These are phyloP conservation scores for Metschnikowia colocasiae DNA, from an alignment of 805 yeast species.

Conservation along the genomic window DNA sequence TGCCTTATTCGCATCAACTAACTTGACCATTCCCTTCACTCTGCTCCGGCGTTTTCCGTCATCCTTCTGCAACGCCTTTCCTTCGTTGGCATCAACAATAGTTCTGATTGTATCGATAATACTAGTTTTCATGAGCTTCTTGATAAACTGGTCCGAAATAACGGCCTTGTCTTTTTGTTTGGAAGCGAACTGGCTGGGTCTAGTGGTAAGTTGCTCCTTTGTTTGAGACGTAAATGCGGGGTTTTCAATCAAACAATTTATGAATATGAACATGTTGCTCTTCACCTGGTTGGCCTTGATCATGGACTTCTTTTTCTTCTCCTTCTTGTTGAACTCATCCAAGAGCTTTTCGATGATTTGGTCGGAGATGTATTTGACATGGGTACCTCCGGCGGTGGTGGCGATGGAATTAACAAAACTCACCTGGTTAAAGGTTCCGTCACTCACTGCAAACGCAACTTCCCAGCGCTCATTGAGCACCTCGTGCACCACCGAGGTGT, in stretches of 20 bases:
- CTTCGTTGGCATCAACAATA: slow-evolving; percentile 85
- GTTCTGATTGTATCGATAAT: slow-evolving; percentile 72
- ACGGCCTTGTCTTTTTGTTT: slow-evolving; percentile 50
- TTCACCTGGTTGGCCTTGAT: slow-evolving; percentile 86
- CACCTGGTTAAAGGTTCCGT: slow-evolving; percentile 85
- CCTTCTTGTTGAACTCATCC: slow-evolving; percentile 60
- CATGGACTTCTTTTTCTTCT: slow-evolving; percentile 63
- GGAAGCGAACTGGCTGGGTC: slow-evolving; percentile 86
- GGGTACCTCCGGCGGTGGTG: slow-evolving; percentile 96
- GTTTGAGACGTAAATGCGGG: slow-evolving; percentile 98
- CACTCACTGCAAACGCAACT: slow-evolving; percentile 89
- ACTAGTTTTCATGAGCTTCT: slow-evolving; percentile 62
- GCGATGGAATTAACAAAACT: slow-evolving; percentile 98
- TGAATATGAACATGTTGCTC: slow-evolving; percentile 83
- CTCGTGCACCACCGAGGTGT: slow-evolving; percentile 65
- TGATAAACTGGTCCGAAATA: slow-evolving; percentile 74
- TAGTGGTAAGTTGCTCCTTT: slow-evolving; percentile 90
- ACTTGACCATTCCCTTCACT: slow-evolving; percentile 82
- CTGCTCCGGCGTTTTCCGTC: slow-evolving; percentile 85
- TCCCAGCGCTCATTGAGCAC: slow-evolving; percentile 90
- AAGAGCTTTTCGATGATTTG: slow-evolving; percentile 74
- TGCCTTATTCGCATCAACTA: slow-evolving; percentile 94
- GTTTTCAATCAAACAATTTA: slow-evolving; percentile 90
- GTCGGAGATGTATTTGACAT: slow-evolving; percentile 81
- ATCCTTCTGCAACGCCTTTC: slow-evolving; percentile 77